Evolutionary conservation across 2,329 filamentous ascomycete species (phyloP).

Genomic region (Tolypocladium album): DNA sequence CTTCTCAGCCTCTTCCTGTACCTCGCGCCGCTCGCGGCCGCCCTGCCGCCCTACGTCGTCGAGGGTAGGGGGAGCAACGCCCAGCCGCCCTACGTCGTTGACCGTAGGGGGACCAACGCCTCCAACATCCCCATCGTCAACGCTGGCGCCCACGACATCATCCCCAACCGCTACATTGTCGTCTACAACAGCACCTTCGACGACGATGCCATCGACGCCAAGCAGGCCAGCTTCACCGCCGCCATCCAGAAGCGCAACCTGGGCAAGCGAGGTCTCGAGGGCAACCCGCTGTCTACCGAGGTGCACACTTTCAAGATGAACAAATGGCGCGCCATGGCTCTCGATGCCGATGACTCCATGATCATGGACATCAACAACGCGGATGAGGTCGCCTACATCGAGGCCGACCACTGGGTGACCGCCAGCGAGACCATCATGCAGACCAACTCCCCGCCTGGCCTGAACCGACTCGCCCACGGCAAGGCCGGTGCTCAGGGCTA

Average conservation of each 20-base stretch:
- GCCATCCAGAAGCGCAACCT: conserved; percentile 47
- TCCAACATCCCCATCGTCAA: conserved; percentile 37
- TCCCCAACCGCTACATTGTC: conserved; percentile 51
- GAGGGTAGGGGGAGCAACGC: conserved; percentile 1
- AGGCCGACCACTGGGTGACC: conserved; percentile 40
- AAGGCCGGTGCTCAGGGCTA: conserved; percentile 18
- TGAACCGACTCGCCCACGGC: conserved; percentile 41
- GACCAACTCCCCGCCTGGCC: conserved; percentile 40
- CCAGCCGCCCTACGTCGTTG: conserved; percentile 10
- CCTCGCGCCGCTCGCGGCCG: conserved; percentile 14
- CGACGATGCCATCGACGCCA: conserved; percentile 35
- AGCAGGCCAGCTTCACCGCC: conserved; percentile 35
- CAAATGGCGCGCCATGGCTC: conserved; percentile 40
- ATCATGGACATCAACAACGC: conserved; percentile 36
- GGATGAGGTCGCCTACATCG: conserved; percentile 39
- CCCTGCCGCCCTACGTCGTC: conserved; percentile 12
- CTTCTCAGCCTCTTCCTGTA: conserved; percentile 14
- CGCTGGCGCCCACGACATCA: conserved; percentile 32
- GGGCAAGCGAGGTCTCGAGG: conserved; percentile 36
- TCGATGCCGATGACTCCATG: conserved; percentile 40
- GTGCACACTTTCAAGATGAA: conserved; percentile 36
- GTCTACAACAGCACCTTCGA: conserved; percentile 48
- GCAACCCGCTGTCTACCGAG: conserved; percentile 34
- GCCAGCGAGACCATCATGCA: conserved; percentile 35
- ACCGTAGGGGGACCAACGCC: conserved; percentile 1